Percentiles rank a stretch among this genome's conserved stretches.
Conservation (phyloP, 192 early-diverging fungal species). For the Rhizophagus clarus region DNA sequence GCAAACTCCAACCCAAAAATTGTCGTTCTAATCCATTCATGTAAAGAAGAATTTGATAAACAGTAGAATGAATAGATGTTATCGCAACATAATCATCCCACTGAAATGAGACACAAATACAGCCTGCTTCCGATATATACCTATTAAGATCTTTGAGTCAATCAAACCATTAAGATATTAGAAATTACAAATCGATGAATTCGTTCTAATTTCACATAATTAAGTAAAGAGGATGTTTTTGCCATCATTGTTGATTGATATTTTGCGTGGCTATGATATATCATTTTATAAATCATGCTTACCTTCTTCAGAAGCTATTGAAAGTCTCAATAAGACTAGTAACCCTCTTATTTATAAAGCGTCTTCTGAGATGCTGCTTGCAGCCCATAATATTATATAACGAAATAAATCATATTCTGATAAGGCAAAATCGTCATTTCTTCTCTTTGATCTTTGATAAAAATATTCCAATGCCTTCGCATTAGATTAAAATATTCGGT, state of each 20-base stretch:
- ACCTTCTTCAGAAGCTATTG: not conserved
- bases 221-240: not conserved
- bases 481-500: not conserved
- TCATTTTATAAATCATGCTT: not conserved
- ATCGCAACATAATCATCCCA: not conserved
- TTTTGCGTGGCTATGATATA: not conserved
- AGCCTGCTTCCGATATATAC: not conserved
- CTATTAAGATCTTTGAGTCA: not conserved
- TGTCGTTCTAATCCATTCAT: not conserved
- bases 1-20: conserved; percentile 3
- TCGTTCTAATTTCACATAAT: not conserved
- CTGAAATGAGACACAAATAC: not conserved
- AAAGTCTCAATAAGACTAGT: too few relatives aligned
- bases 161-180: not conserved
- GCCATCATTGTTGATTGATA: not conserved
- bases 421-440: not conserved
- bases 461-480: not conserved
- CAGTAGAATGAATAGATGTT: too few relatives aligned
- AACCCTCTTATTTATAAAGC: not conserved
- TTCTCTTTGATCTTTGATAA: not conserved
- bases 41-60: not conserved
- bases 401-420: conserved; percentile 3
- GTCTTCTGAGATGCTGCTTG: not conserved
- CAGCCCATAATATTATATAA: conserved; percentile 9
- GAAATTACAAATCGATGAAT: not conserved